phyloP scores from a whole-genome alignment of 495 filamentous ascomycete species.

The Lasiosphaeria miniovina region DNA sequence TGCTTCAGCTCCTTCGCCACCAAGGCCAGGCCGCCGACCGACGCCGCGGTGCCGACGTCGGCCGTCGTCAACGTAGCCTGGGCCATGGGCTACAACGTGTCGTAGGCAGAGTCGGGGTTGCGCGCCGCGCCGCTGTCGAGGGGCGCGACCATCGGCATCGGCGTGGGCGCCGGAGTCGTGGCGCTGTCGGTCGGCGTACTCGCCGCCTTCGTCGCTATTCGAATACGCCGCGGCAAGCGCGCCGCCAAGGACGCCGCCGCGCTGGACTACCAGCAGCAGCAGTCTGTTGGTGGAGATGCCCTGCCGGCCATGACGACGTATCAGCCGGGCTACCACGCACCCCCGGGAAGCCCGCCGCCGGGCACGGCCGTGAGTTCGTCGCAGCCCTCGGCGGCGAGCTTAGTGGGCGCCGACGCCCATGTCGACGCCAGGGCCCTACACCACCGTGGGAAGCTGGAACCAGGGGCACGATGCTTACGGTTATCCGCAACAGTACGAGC shows the following conservation, averaged over 20 bases:
- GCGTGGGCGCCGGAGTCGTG: conserved; percentile 12
- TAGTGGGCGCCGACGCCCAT: neutral
- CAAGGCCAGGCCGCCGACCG: conserved; percentile 17
- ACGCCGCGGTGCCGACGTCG: conserved; percentile 21
- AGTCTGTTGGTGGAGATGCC: neutral
- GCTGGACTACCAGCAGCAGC: too few species aligned
- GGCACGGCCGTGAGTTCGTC: neutral
- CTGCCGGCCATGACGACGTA: neutral
- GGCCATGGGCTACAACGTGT: conserved; percentile 25
- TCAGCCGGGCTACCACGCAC: neutral
- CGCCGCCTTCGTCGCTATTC: conserved; percentile 6
- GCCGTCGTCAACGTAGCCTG: conserved; percentile 25
- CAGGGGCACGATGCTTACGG: neutral
- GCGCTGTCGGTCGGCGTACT: conserved; percentile 4
- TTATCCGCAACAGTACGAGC: neutral
- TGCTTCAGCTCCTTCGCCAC: conserved; percentile 24
- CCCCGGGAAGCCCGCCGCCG: neutral
- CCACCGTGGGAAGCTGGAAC: neutral
- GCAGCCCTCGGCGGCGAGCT: neutral
- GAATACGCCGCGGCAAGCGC: conserved; percentile 12
- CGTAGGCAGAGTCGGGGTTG: neutral
- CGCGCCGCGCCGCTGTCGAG: conserved; percentile 11
- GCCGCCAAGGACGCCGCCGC: too few species aligned
- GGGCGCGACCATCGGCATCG: conserved; percentile 21
- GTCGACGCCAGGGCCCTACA: neutral